phyloP scores from a whole-genome alignment of 192 early-diverging fungal species.

The Umbelopsis vinacea region DNA sequence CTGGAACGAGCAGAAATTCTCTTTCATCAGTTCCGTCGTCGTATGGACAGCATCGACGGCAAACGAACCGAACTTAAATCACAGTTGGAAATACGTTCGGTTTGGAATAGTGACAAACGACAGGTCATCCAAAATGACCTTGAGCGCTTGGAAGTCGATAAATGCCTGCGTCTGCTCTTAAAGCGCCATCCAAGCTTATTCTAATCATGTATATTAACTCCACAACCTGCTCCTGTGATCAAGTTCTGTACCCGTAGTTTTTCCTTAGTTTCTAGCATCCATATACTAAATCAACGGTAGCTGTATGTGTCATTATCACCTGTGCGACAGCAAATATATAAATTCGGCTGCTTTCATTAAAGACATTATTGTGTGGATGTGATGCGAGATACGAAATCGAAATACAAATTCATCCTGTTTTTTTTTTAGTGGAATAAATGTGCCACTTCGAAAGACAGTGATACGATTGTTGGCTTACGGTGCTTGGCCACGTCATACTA shows the following conservation, averaged over 20 bases:
- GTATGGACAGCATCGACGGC: conserved; percentile 47
- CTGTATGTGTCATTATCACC: too few relatives aligned
- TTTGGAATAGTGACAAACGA: conserved; percentile 33
- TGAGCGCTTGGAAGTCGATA: conserved; percentile 23
- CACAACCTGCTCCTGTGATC: background rate
- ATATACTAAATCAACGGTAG: too few relatives aligned
- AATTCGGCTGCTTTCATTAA: too few relatives aligned
- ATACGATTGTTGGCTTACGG: too few relatives aligned
- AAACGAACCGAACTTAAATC: conserved; percentile 32
- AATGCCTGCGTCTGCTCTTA: conserved; percentile 13
- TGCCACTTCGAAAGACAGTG: too few relatives aligned
- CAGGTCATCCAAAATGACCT: conserved; percentile 25
- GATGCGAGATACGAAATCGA: too few relatives aligned
- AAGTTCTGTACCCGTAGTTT: background rate
- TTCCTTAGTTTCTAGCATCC: too few relatives aligned
- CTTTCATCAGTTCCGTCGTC: conserved; percentile 61
- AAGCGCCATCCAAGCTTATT: conserved; percentile 17
- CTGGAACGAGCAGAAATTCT: conserved; percentile 76
- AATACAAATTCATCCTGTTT: too few relatives aligned
- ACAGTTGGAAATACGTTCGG: conserved; percentile 26
- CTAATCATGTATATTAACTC: background rate
- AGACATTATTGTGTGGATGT: too few relatives aligned
- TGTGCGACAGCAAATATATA: too few relatives aligned
- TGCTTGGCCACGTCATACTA: too few relatives aligned
- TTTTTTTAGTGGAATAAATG: too few relatives aligned